Evolutionary conservation across 176 grass and related monocot genomes (phyloP), one percentile per base, ranked within the genome.

Genomic region (Hordeum marinum): DNA sequence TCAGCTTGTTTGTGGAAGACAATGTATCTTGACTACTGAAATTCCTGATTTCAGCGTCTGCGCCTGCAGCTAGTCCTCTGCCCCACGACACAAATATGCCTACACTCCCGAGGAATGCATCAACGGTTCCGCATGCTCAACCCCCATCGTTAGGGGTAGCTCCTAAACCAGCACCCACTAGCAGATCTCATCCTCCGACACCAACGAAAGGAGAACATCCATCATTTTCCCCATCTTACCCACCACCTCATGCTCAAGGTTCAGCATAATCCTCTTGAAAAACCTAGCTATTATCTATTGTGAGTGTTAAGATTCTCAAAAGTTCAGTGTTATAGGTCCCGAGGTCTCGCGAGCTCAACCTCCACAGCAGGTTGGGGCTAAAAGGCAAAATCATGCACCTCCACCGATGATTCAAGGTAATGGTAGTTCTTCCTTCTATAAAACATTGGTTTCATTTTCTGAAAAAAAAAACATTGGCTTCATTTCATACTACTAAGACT

Each of bases 221-320:
- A 63, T 59, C 78, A 72, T 52, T 81, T 79, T 39, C 91, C 65
- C 91, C 90, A 20, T 67, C 84, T 79, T 78, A 84, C 64, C 84
- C 89, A 63, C 90, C 91, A 59, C 76, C 82, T 37, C 76, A 25
- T 78, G 36, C 83, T 84, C 68, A 91, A 96, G 93, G 96, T 94
- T 57, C 66, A 72, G 75, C 41, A 67, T 83, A 68, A 61, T 52
- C 52, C 41, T 73, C 21, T 70, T 57, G 54, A 57, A 21, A 21
- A 57, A 14, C 65, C 35, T 83, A 67, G 31, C 18, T 82, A 72
- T 59, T 78, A 5, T 72, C 11, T 35, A 21, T 67, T 77, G 35
- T 45, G 54, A 59, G 18, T n/a, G 41, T 79, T 42, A 46, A 75
- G 34, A 34, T 85, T 83, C 78, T 83, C 65, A 76, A 83, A 86